A percentile compares a stretch with the other conserved stretches of the same genome.
Evolutionary conservation across 2,329 filamentous ascomycete genomes (phyloP).

Genomic region (Macrophomina tecta): DNA sequence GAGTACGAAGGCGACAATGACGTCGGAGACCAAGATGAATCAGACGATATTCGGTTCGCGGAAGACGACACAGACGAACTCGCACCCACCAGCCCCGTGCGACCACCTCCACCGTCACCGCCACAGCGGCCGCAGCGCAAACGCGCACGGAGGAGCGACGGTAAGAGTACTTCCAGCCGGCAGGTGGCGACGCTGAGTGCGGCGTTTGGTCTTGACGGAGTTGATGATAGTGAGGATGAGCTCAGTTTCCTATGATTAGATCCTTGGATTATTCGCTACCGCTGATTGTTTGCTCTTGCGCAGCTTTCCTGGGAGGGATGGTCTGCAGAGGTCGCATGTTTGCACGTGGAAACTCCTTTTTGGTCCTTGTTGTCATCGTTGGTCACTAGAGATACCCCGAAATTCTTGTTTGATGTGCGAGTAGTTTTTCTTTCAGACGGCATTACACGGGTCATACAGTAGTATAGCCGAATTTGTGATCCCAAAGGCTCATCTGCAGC

Average conservation of each 20-base stretch:
- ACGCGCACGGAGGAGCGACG: background rate
- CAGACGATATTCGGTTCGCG: background rate
- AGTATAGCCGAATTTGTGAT: too few relatives aligned
- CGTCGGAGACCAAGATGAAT: background rate
- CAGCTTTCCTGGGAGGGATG: background rate
- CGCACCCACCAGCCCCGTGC: background rate
- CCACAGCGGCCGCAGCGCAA: background rate
- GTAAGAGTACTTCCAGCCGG: background rate
- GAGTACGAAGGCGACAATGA: background rate
- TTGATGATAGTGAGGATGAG: slow-evolving; percentile 22
- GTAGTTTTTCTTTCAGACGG: too few relatives aligned
- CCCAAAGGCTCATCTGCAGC: too few relatives aligned
- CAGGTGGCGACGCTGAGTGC: background rate
- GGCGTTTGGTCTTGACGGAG: slow-evolving; percentile 12
- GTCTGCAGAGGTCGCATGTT: too few relatives aligned
- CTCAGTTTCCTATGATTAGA: slow-evolving; percentile 9
- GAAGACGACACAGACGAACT: slow-evolving; percentile 12
- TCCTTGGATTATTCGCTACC: background rate
- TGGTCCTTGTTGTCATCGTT: too few relatives aligned
- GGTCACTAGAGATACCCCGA: too few relatives aligned
- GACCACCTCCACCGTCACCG: background rate
- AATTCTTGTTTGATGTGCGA: too few relatives aligned
- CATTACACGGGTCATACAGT: too few relatives aligned
- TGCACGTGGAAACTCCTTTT: too few relatives aligned
- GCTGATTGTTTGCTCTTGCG: background rate